Base-by-base conservation (phyloP, 352 stramenopile species). In the Elongisporangium anandrum region DNA sequence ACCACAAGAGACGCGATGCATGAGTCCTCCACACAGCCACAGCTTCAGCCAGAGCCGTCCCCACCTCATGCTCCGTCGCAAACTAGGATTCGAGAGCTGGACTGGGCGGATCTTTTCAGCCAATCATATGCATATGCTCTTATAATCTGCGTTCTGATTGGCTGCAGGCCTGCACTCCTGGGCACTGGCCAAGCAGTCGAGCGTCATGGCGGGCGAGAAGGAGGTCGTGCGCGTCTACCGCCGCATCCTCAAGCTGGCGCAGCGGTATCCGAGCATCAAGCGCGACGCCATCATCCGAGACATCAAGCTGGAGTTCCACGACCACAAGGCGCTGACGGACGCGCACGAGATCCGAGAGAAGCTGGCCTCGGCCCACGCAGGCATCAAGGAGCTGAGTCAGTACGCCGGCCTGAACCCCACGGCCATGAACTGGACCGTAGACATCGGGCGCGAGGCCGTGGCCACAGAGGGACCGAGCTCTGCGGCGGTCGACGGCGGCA, bases 191-290 rank as follows among this genome's bases (percentile, higher is more conserved):
- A 41, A 48, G 62, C 69, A 76, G 73, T 76, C 15, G 13, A 26
- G 1, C 8, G 54, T 15, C 17, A 77, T 86, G 73, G 68, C 75
- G 20, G 68, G 80, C 16, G 60, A 57, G 26, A 75, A 75, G 54
- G 70, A 90, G 54, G 79, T 96, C 51, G 62, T 86, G 72, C 81
- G 75, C 62, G 75, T 94, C 69, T 94, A 94, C 66, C 77, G 85
- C 45, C 81, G 73, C 55, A 81, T 96, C 48, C 80, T 95, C 51
- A 88, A 93, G 83, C 70, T 95, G 56, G 85, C 80, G 51, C 77
- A 86, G 67, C 72, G 77, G 52, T 95, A 92, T 67, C 85, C 85
- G 62, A 95, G 85, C 75, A 57, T 95, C 61, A 95, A 95, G 77
- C 81, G 83, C 52, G 72, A 89, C 47, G 79, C 83, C 15, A 87